phyloP scores from a whole-genome alignment of 768 basidiomycete genomes.

The Stropharia rugosoannulata region DNA sequence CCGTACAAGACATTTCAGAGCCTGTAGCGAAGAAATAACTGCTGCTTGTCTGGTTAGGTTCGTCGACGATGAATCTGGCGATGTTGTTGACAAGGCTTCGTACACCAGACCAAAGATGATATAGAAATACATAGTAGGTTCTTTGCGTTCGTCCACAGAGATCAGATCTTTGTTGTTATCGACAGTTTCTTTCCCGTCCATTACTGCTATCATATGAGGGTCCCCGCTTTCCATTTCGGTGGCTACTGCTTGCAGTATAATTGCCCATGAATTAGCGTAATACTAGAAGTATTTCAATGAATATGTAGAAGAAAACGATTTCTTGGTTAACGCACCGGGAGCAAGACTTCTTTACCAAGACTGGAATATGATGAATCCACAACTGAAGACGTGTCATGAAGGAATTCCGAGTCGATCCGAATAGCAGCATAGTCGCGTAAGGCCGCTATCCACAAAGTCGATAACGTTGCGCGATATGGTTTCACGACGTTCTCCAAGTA shows the following conservation, averaged over 20 bases:
- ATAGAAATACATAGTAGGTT: constrained; percentile 84
- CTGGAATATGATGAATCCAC: constrained; percentile 85
- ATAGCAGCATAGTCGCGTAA: constrained; percentile 93
- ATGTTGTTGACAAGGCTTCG: constrained; percentile 74
- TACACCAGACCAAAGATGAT: constrained; percentile 92
- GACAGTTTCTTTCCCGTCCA: constrained; percentile 67
- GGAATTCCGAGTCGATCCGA: constrained; percentile 83
- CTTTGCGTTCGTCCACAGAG: constrained; percentile 37
- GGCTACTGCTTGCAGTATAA: constrained; percentile 84
- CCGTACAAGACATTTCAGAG: constrained; percentile 76
- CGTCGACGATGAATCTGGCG: constrained; percentile 52
- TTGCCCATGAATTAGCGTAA: constrained; percentile 79
- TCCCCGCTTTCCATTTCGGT: constrained; percentile 73
- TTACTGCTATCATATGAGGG: constrained; percentile 68
- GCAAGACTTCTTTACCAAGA: constrained; percentile 84
- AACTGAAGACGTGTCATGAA: constrained; percentile 72
- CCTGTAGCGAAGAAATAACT: constrained; percentile 65
- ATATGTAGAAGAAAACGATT: neutral
- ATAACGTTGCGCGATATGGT: constrained; percentile 73
- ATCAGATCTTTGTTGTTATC: constrained; percentile 22
- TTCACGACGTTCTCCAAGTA: constrained; percentile 83
- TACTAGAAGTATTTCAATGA: constrained; percentile 52
- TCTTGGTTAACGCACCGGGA: constrained; percentile 65
- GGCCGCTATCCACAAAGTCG: constrained; percentile 84
- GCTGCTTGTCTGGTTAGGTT: constrained; percentile 42